Conservation (phyloP, 345 rosid species). For the Murraya paniculata region DNA sequence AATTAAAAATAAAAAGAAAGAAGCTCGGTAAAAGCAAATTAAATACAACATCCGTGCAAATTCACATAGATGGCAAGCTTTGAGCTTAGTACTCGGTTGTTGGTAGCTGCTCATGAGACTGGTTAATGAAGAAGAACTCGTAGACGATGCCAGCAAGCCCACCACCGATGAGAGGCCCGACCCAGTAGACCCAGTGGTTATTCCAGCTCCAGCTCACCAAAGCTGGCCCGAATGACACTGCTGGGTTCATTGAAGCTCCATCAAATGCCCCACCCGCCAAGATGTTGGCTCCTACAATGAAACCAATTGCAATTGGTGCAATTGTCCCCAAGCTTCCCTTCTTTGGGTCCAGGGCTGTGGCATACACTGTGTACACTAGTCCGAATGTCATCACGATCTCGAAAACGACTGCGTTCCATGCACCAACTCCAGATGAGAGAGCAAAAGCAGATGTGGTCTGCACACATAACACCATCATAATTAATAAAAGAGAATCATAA, state of each 20-base stretch:
- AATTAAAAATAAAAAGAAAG: neutral
- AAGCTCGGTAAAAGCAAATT: neutral
- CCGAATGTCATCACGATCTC: conserved; percentile 98
- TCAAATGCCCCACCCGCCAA: conserved; percentile 85
- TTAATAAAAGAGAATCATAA: too few species aligned
- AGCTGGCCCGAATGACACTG: conserved; percentile 92
- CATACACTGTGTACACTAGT: conserved; percentile 84
- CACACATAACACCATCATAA: neutral
- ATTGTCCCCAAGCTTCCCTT: conserved; percentile 65
- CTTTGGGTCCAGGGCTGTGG: conserved; percentile 88
- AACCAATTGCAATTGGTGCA: conserved; percentile 86
- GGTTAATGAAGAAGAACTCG: conserved; percentile 62
- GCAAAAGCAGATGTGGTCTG: conserved; percentile 58
- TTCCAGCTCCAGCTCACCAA: conserved; percentile 89
- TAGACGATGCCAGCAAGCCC: conserved; percentile 79
- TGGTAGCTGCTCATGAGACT: conserved; percentile 63
- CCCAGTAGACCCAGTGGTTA: conserved; percentile 97
- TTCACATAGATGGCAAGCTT: neutral
- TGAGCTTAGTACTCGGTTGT: conserved; percentile 58
- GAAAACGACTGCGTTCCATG: conserved; percentile 72
- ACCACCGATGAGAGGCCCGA: conserved; percentile 81
- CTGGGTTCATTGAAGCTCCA: conserved; percentile 99
- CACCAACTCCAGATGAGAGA: conserved; percentile 70
- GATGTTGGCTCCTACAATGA: conserved; percentile 88
- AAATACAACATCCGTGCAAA: conserved; percentile 19